Base-by-base conservation (phyloP, 2,329 filamentous ascomycete genomes). In the Chalaropsis ovoidea region DNA sequence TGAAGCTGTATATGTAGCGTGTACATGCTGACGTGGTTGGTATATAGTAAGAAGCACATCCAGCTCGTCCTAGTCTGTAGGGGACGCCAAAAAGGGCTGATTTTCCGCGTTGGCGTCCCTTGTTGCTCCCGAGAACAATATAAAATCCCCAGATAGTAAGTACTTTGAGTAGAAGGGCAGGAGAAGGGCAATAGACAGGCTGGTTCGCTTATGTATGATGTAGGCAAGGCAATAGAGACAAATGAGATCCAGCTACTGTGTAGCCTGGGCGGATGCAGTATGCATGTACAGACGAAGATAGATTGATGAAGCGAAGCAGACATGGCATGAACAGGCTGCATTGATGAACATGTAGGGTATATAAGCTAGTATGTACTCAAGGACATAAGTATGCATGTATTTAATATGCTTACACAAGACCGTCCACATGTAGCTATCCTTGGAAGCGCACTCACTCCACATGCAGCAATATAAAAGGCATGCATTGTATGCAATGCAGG, bases 361-460 rank as follows among this genome's bases (percentile, higher is more conserved):
- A n/a, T n/a, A n/a, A n/a, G n/a, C n/a, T n/a, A n/a, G n/a, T n/a
- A n/a, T n/a, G n/a, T n/a, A n/a, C n/a, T n/a, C n/a, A n/a, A n/a
- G n/a, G n/a, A n/a, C n/a, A n/a, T n/a, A n/a, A n/a, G 31, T 31
- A 31, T 31, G 31, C 6, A 31, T 31, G 31, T 31, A 31, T n/a
- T n/a, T n/a, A n/a, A n/a, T n/a, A n/a, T n/a, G n/a, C n/a, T n/a
- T n/a, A n/a, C 45, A 47, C 45, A 10, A 47, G 27, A 56, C 13
- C 15, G 52, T 15, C 11, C 52, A 31, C 10, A 39, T 58, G 54
- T 58, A 58, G 54, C 54, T 58, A 58, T 58, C 54, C 54, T 58
- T 39, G 17, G 54, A 15, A 54, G 49, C 7, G 15, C 15, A 19
- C 24, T 24, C 19, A 52, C 15, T 11, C 22, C 10, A 22, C 5